Evolutionary conservation across 2,329 filamentous ascomycete genomes (phyloP).

Genomic region (Monilinia laxa): DNA sequence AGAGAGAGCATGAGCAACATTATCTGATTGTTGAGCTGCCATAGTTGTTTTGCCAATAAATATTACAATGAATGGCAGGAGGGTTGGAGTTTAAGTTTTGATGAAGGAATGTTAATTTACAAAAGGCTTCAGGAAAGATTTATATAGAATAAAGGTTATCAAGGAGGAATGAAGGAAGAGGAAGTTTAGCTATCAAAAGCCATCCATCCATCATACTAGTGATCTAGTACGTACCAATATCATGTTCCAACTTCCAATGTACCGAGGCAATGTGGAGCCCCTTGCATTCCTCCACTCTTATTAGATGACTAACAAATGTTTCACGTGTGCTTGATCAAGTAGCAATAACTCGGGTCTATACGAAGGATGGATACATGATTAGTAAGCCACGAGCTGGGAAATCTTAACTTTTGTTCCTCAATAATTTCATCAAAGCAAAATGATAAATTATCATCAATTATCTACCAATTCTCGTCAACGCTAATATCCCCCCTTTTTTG

Average conservation of each 20-base stretch:
- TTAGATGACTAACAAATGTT: no score
- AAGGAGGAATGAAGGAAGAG: slow-evolving; percentile 22
- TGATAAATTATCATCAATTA: slow-evolving; percentile 16
- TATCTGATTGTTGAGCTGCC: slow-evolving; percentile 71
- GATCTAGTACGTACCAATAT: no score
- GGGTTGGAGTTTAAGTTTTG: background rate
- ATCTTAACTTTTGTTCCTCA: background rate
- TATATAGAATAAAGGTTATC: background rate
- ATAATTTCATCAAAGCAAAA: no score
- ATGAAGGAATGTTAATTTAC: slow-evolving; percentile 20
- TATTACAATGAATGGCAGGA: slow-evolving; percentile 8
- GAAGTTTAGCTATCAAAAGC: background rate
- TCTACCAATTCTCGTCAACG: background rate
- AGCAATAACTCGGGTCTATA: no score
- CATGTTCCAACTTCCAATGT: slow-evolving; percentile 17
- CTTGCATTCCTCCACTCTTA: slow-evolving; percentile 1
- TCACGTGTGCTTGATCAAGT: no score
- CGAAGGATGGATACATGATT: background rate
- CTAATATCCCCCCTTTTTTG: slow-evolving; percentile 9
- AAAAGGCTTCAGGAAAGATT: background rate
- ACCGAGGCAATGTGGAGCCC: slow-evolving; percentile 24
- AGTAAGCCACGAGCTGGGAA: background rate
- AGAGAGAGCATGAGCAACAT: slow-evolving; percentile 91
- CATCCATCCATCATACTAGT: no score
- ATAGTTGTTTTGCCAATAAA: slow-evolving; percentile 24